A percentile compares a stretch with the other conserved stretches of the same genome.
Conservation (phyloP, 2,329 filamentous ascomycete species). For the Dendryphion nanum region DNA sequence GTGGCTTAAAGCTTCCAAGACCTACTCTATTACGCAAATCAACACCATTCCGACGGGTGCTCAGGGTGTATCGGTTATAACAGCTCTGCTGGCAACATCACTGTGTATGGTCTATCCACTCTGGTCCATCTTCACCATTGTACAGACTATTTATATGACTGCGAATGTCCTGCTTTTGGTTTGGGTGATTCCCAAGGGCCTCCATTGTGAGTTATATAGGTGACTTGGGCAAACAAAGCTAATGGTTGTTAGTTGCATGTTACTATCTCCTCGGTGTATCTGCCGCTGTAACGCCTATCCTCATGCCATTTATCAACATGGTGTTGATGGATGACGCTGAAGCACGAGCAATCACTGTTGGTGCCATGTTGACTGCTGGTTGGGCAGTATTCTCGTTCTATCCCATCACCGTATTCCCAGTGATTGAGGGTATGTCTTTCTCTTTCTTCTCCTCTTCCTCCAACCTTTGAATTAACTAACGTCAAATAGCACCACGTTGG, state of each 20-base stretch:
- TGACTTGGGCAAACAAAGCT: background rate
- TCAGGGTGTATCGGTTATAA: slow-evolving; percentile 49
- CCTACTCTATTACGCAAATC: slow-evolving; percentile 49
- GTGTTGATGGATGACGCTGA: slow-evolving; percentile 45
- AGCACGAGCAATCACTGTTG: slow-evolving; percentile 50
- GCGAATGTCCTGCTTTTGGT: slow-evolving; percentile 49
- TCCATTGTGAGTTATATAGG: slow-evolving; percentile 31
- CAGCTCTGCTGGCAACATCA: slow-evolving; percentile 51
- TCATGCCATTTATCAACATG: slow-evolving; percentile 40
- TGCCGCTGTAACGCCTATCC: slow-evolving; percentile 33
- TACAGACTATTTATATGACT: slow-evolving; percentile 42
- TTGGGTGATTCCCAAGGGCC: slow-evolving; percentile 50
- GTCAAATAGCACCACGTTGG: slow-evolving; percentile 44
- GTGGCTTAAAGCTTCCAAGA: slow-evolving; percentile 47
- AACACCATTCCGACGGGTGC: slow-evolving; percentile 52
- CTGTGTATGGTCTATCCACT: slow-evolving; percentile 52
- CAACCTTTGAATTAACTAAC: no score
- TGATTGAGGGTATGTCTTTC: slow-evolving; percentile 23
- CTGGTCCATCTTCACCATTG: slow-evolving; percentile 49
- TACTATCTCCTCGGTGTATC: slow-evolving; percentile 37
- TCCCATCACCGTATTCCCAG: slow-evolving; percentile 35
- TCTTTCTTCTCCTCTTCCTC: no score
- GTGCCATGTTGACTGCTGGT: slow-evolving; percentile 43
- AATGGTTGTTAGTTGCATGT: slow-evolving; percentile 22
- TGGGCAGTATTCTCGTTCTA: slow-evolving; percentile 38